Conservation (phyloP, 176 grass and related monocot species). For the Musa acuminata region DNA sequence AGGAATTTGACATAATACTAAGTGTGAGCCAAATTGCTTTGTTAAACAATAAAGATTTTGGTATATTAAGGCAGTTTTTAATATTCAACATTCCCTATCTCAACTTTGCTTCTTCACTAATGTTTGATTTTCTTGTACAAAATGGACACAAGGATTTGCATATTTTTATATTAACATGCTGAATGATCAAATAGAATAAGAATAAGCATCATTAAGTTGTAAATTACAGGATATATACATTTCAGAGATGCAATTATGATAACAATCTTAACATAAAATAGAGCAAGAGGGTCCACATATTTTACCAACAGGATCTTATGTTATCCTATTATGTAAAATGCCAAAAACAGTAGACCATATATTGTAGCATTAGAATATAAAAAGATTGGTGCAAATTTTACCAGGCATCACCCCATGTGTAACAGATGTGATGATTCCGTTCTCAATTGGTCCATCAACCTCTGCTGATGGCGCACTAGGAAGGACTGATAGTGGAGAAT, state of each 20-base stretch:
- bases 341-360: background rate
- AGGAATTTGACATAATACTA: no score
- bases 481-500: constrained; percentile 39
- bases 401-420: constrained; percentile 64
- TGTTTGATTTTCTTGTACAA: background rate
- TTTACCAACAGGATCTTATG: no score
- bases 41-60: no score
- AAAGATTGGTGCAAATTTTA: constrained; percentile 14
- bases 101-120: background rate
- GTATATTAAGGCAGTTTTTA: no score
- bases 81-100: no score
- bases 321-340: no score
- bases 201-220: background rate
- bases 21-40: no score
- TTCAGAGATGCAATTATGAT: background rate
- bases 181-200: background rate
- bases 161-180: background rate
- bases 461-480: constrained; percentile 25
- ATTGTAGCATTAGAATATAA: background rate
- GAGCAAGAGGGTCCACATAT: no score
- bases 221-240: background rate
- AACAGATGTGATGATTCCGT: constrained; percentile 53
- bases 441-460: constrained; percentile 41
- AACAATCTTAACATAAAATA: no score
- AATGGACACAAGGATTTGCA: background rate